phyloP scores from a whole-genome alignment of 2,329 filamentous ascomycete genomes.

The Bipolaris sorokiniana region DNA sequence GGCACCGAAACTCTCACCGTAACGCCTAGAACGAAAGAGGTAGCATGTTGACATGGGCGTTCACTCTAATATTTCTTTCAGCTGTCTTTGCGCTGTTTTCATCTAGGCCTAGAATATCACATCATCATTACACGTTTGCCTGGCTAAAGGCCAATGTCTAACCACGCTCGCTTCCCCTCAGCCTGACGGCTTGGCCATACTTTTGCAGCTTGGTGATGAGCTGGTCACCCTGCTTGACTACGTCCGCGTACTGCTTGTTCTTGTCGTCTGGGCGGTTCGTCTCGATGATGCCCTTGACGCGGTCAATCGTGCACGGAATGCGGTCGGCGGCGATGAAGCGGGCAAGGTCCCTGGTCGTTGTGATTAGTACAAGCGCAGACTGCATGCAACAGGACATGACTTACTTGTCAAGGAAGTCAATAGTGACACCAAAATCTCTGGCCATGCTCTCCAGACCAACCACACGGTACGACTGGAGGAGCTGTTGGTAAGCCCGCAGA shows the following conservation, averaged over 20 bases:
- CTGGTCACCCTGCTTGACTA: constrained; percentile 96
- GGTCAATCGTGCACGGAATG: constrained; percentile 96
- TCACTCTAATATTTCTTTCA: constrained; percentile 21
- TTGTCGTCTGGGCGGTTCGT: constrained; percentile 98
- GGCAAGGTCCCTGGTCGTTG: constrained; percentile 75
- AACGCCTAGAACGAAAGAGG: constrained; percentile 1
- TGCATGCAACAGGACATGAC: constrained; percentile 37
- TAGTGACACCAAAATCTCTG: constrained; percentile 92
- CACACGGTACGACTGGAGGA: constrained; percentile 95
- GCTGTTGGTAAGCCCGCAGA: constrained; percentile 92
- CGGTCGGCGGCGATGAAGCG: constrained; percentile 95
- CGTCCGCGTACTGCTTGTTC: constrained; percentile 99
- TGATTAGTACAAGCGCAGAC: constrained; percentile 20
- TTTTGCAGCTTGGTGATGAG: constrained; percentile 99
- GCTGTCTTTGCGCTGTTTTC: constrained; percentile 19
- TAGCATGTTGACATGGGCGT: neutral
- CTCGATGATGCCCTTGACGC: constrained; percentile 95
- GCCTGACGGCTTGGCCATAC: constrained; percentile 93
- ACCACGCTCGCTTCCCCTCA: constrained; percentile 92
- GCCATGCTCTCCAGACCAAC: constrained; percentile 98
- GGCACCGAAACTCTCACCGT: neutral
- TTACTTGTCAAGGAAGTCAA: constrained; percentile 94
- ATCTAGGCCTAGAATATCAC: constrained; percentile 34
- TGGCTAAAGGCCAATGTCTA: constrained; percentile 47
- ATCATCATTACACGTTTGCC: constrained; percentile 28